phyloP scores from a whole-genome alignment of 768 basidiomycete genomes.

The Mycena rebaudengoi region DNA sequence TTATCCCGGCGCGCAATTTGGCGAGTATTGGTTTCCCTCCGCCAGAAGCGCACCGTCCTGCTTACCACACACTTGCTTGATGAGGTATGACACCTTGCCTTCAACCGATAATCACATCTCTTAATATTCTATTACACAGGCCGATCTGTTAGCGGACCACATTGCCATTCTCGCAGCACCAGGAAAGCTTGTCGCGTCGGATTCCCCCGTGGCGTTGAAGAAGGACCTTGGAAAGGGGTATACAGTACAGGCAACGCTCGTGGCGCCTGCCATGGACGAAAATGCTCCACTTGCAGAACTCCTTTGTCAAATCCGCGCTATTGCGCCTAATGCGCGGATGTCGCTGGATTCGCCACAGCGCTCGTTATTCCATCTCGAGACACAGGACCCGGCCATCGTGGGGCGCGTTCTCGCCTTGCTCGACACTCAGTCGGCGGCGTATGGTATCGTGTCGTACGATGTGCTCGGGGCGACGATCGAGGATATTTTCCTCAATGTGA shows the following conservation, averaged over 20 bases:
- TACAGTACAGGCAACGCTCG: slow-evolving; percentile 43
- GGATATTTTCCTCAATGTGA: slow-evolving; percentile 80
- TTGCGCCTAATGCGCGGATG: slow-evolving; percentile 55
- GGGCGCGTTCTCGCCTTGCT: slow-evolving; percentile 62
- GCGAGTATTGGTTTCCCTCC: slow-evolving; percentile 73
- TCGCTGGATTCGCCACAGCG: slow-evolving; percentile 52
- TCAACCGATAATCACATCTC: too few relatives aligned
- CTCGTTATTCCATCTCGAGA: slow-evolving; percentile 62
- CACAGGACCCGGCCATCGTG: slow-evolving; percentile 62
- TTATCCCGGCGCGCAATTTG: slow-evolving; percentile 79
- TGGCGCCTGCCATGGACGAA: slow-evolving; percentile 10
- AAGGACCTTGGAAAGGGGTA: slow-evolving; percentile 76
- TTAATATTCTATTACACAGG: too few relatives aligned
- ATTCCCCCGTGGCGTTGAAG: slow-evolving; percentile 77
- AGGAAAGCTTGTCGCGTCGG: slow-evolving; percentile 76
- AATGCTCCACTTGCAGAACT: slow-evolving; percentile 36
- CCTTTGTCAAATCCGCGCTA: slow-evolving; percentile 47
- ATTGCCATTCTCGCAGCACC: slow-evolving; percentile 80
- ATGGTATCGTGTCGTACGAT: slow-evolving; percentile 62
- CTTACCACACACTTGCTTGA: slow-evolving; percentile 68
- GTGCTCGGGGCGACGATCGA: slow-evolving; percentile 78
- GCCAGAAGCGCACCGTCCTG: slow-evolving; percentile 71
- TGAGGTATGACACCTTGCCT: too few relatives aligned
- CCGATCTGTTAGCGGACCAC: slow-evolving; percentile 78
- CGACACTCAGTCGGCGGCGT: slow-evolving; percentile 48